A percentile compares a stretch with the other conserved stretches of the same genome.
Conservation (phyloP, 257 asterid genomes). For the Penstemon newberryi region DNA sequence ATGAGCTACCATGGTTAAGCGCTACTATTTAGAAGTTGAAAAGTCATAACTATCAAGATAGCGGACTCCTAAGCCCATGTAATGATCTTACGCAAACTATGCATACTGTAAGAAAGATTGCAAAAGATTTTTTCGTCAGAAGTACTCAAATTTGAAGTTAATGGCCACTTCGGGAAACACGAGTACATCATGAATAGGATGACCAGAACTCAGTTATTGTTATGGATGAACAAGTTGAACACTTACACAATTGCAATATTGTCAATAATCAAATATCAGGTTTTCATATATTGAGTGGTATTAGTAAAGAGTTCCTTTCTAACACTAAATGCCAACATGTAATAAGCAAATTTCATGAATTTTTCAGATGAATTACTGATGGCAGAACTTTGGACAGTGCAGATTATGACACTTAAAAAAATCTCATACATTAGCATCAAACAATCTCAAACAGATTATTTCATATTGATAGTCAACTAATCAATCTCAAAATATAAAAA, state of each 20-base stretch:
- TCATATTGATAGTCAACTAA: background rate
- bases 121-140: background rate
- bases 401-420: too few species aligned
- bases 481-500: background rate
- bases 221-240: too few species aligned
- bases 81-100: constrained; percentile 5
- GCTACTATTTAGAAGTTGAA: background rate
- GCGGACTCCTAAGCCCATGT: constrained; percentile 9
- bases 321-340: too few species aligned
- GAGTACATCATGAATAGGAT: background rate
- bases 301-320: background rate
- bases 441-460: background rate
- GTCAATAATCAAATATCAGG: background rate
- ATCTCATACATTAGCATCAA: background rate
- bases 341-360: too few species aligned
- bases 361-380: too few species aligned
- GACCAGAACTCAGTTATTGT: background rate
- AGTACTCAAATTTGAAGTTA: constrained; percentile 6
- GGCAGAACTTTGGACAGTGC: too few species aligned
- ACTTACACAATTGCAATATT: too few species aligned
- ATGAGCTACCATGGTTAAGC: background rate
- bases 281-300: background rate
- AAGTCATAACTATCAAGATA: background rate
- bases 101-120: background rate
- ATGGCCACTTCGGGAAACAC: constrained; percentile 9